Conservation (phyloP, 2,329 filamentous ascomycete genomes). For the Talaromyces sp. region DNA sequence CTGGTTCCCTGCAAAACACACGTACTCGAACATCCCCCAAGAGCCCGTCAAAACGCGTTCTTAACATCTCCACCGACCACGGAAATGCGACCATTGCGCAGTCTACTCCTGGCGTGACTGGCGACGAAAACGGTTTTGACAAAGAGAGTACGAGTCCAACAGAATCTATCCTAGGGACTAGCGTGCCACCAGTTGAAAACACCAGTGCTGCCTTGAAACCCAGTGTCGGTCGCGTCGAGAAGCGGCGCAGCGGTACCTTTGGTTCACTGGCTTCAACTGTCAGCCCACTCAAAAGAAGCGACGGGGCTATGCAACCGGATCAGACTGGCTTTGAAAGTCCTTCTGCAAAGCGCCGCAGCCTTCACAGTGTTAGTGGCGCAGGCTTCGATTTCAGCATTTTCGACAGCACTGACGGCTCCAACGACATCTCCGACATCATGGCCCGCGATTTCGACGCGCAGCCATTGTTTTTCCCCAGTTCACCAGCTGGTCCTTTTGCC, state of each 20-base stretch:
- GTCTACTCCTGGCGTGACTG: conserved; percentile 34
- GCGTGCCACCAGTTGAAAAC: conserved; percentile 30
- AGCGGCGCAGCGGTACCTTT: conserved; percentile 43
- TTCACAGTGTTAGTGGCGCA: conserved; percentile 66
- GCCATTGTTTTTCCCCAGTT: conserved; percentile 26
- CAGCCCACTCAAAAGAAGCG: conserved; percentile 87
- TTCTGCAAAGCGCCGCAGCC: conserved; percentile 82
- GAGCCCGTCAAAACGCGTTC: conserved; percentile 73
- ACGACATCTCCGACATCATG: conserved; percentile 23
- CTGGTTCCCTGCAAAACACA: conserved; percentile 20
- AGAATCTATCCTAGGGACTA: background rate
- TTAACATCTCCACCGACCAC: conserved; percentile 65
- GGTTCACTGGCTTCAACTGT: conserved; percentile 54
- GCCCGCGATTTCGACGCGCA: conserved; percentile 22
- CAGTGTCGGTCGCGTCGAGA: conserved; percentile 44
- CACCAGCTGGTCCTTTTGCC: conserved; percentile 43
- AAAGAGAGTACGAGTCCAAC: background rate
- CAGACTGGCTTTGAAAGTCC: conserved; percentile 74
- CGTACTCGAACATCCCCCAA: conserved; percentile 68
- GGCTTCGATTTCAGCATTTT: conserved; percentile 67
- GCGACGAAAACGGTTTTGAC: conserved; percentile 40
- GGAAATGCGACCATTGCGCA: conserved; percentile 60
- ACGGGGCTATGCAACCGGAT: conserved; percentile 83
- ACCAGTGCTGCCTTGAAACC: conserved; percentile 28
- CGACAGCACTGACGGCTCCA: conserved; percentile 43